These are phyloP conservation scores for Ulvella scutata DNA, from an alignment of 139 green algal genomes.

Conservation along the genomic window DNA sequence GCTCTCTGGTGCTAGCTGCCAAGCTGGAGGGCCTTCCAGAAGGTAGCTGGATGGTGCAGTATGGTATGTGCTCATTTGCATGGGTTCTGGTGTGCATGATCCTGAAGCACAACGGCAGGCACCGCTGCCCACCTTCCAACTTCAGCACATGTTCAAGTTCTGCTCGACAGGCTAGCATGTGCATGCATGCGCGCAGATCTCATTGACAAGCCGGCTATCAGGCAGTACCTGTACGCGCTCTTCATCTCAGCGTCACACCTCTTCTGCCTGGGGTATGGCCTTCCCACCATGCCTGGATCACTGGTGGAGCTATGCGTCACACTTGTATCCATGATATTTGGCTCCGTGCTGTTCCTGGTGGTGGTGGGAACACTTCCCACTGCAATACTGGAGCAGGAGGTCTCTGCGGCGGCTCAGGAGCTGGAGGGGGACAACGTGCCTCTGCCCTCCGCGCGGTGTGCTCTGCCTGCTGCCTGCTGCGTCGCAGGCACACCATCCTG, in stretches of 20 bases:
- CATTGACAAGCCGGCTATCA: neutral
- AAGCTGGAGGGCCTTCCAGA: neutral
- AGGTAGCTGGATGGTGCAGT: constrained; percentile 2
- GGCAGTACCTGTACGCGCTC: neutral
- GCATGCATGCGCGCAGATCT: neutral
- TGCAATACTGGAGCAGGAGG: neutral
- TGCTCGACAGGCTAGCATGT: neutral
- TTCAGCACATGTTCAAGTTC: neutral
- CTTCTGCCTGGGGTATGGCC: neutral
- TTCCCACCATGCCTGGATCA: neutral
- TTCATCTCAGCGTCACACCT: neutral
- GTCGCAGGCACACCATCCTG: too few relatives aligned
- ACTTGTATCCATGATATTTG: neutral
- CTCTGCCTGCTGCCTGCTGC: too few relatives aligned
- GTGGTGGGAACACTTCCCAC: neutral
- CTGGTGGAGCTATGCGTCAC: neutral
- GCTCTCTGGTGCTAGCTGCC: neutral
- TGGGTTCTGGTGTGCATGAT: neutral
- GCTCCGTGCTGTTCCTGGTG: neutral
- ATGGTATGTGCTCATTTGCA: neutral
- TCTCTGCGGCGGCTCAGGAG: neutral
- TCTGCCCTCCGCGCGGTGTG: neutral
- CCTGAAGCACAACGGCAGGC: too few relatives aligned
- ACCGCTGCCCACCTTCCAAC: too few relatives aligned
- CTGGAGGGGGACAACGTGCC: neutral